These are phyloP conservation scores for Hymenoscyphus fraxineus DNA, from an alignment of 2,329 filamentous ascomycete species.

Conservation along the genomic window DNA sequence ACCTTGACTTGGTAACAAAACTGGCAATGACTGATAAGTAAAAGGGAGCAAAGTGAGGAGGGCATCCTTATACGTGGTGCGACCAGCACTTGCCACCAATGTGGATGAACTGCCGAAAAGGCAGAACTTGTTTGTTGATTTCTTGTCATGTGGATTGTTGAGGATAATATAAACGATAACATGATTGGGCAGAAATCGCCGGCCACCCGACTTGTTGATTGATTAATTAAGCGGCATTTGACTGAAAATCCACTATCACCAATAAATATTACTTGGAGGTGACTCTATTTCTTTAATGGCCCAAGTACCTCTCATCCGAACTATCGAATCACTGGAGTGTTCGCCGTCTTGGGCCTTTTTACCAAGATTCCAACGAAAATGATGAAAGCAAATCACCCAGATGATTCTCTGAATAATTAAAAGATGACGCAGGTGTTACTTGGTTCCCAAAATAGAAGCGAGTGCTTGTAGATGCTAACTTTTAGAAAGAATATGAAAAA, in stretches of 20 bases:
- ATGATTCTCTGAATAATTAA: background rate
- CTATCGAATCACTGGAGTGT: background rate
- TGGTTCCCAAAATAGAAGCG: background rate
- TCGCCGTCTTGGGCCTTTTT: background rate
- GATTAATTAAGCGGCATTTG: conserved; percentile 2
- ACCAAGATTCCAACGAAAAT: background rate
- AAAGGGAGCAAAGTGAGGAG: conserved; percentile 1
- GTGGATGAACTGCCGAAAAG: conserved; percentile 9
- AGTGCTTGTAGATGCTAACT: background rate
- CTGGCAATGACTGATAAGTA: conserved; percentile 1
- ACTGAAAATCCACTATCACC: background rate
- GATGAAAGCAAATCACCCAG: background rate
- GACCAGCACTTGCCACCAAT: conserved; percentile 1
- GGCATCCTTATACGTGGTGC: conserved; percentile 10
- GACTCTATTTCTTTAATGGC: background rate
- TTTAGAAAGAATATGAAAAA: background rate
- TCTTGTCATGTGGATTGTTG: conserved; percentile 10
- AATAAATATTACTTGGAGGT: conserved; percentile 1
- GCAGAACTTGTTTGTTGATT: conserved; percentile 8
- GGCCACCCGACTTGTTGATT: conserved; percentile 2
- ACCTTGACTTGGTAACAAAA: conserved; percentile 5
- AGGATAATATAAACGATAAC: conserved; percentile 6
- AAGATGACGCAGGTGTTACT: conserved; percentile 1
- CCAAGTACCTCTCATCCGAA: background rate
- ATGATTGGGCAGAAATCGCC: conserved; percentile 6